Percentiles rank a stretch among this genome's conserved stretches.
Evolutionary conservation across 2,329 filamentous ascomycete species (phyloP).

Genomic region (Davidsoniella virescens): DNA sequence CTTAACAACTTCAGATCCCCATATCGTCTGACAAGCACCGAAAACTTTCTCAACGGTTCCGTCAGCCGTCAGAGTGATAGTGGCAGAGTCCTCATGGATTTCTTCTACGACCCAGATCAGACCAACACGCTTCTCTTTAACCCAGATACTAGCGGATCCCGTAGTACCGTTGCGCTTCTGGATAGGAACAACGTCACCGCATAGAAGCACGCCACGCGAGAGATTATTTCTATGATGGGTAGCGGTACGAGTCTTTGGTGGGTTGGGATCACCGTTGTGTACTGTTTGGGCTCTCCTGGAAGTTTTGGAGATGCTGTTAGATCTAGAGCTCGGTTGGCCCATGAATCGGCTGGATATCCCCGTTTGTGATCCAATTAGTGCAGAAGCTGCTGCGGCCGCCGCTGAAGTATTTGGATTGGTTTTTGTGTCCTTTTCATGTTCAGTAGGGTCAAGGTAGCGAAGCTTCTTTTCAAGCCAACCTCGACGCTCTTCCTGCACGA

Average conservation of each 20-base stretch:
- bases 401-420: conserved; percentile 21
- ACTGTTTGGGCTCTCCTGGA: conserved; percentile 49
- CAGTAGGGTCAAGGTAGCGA: conserved; percentile 38
- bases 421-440: conserved; percentile 25
- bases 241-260: conserved; percentile 35
- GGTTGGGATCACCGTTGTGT: conserved; percentile 37
- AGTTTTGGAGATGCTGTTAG: conserved; percentile 13
- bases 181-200: conserved; percentile 95
- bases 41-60: conserved; percentile 53
- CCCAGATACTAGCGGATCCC: conserved; percentile 90
- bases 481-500: conserved; percentile 77
- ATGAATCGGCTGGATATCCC: conserved; percentile 79
- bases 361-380: conserved; percentile 48
- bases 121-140: conserved; percentile 88
- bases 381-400: conserved; percentile 27
- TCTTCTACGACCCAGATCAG: conserved; percentile 97
- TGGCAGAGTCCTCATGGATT: conserved; percentile 84
- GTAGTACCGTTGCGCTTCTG: conserved; percentile 86
- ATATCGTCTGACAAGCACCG: conserved; percentile 73
- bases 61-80: conserved; percentile 59
- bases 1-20: conserved; percentile 54
- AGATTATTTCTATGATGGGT: conserved; percentile 55
- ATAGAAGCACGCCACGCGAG: conserved; percentile 77
- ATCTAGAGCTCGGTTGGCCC: conserved; percentile 57
- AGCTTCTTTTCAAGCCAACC: conserved; percentile 83